Percentiles rank a stretch among this genome's conserved stretches.
These are phyloP conservation scores for Phlyctochytrium planicorne DNA, from an alignment of 192 early-diverging fungal species.

Conservation along the genomic window DNA sequence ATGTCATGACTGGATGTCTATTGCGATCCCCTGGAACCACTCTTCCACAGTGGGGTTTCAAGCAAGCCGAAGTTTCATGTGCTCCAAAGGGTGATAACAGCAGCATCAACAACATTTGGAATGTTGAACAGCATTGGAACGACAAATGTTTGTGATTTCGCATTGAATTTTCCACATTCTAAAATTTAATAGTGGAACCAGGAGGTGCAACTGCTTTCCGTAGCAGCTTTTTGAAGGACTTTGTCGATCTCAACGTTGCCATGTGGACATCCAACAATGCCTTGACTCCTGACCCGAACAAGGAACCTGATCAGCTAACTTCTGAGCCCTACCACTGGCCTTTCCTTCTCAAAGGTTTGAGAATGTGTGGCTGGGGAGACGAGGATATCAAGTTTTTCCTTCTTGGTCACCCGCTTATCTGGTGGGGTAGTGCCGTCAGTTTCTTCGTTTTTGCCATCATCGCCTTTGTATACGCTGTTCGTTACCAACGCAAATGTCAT, in stretches of 20 bases:
- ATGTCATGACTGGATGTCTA: conserved; percentile 69
- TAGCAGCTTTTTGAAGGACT: conserved; percentile 78
- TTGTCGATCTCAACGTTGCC: conserved; percentile 85
- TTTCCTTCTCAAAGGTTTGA: conserved; percentile 75
- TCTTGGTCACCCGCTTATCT: conserved; percentile 89
- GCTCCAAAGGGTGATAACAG: conserved; percentile 56
- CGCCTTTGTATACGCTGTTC: conserved; percentile 56
- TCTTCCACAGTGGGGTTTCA: conserved; percentile 96
- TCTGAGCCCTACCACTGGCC: conserved; percentile 90
- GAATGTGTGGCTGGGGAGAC: conserved; percentile 95
- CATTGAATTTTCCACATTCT: background rate
- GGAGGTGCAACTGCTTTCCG: conserved; percentile 63
- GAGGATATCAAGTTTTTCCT: conserved; percentile 83
- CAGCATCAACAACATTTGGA: conserved; percentile 76
- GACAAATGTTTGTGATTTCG: conserved; percentile 57
- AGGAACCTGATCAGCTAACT: conserved; percentile 75
- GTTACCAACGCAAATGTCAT: conserved; percentile 60
- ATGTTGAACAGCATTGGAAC: conserved; percentile 87
- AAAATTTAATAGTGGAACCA: conserved; percentile 59
- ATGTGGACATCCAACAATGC: conserved; percentile 99
- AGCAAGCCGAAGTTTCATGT: conserved; percentile 89
- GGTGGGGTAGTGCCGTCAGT: conserved; percentile 72
- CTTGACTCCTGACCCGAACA: conserved; percentile 86
- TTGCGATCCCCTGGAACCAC: conserved; percentile 71
- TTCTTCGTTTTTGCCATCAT: conserved; percentile 50